Evolutionary conservation across 805 yeast species (phyloP).

Genomic region (Alloascoidea hylecoeti): DNA sequence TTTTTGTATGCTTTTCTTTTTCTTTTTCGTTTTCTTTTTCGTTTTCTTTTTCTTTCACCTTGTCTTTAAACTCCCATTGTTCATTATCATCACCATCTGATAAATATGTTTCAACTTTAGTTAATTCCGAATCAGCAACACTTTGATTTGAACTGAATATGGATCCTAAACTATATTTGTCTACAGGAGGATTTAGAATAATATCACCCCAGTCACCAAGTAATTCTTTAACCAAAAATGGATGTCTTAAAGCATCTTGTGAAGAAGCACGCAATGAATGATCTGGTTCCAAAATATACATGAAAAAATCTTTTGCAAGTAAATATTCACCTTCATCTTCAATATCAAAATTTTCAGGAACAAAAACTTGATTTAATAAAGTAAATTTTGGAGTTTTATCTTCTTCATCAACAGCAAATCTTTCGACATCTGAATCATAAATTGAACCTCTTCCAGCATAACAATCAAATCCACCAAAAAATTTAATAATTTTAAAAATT

Average conservation of each 20-base stretch:
- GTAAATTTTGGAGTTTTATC: conserved; percentile 1
- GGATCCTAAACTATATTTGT: too few relatives aligned
- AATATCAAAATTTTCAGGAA: background rate
- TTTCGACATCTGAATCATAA: background rate
- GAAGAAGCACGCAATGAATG: conserved; percentile 6
- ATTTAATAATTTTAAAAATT: background rate
- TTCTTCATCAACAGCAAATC: conserved; percentile 3
- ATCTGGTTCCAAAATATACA: conserved; percentile 5
- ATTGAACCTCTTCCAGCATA: conserved; percentile 1
- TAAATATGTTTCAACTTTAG: too few relatives aligned
- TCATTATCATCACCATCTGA: too few relatives aligned
- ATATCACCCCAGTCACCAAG: conserved; percentile 9
- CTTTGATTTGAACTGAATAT: too few relatives aligned
- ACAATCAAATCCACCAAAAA: conserved; percentile 6
- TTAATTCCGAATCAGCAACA: too few relatives aligned
- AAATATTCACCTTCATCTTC: conserved; percentile 4
- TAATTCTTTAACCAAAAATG: conserved; percentile 6
- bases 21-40: too few relatives aligned
- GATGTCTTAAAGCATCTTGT: conserved; percentile 6
- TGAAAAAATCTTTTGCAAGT: conserved; percentile 5
- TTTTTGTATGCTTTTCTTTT: too few relatives aligned
- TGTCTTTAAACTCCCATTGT: too few relatives aligned
- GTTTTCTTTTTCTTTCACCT: too few relatives aligned
- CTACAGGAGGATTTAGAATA: too few relatives aligned
- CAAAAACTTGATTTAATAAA: background rate